Percentiles rank a stretch among this genome's conserved stretches.
phyloP scores from a whole-genome alignment of 2,329 filamentous ascomycete genomes.

The Scedosporium apiospermum region DNA sequence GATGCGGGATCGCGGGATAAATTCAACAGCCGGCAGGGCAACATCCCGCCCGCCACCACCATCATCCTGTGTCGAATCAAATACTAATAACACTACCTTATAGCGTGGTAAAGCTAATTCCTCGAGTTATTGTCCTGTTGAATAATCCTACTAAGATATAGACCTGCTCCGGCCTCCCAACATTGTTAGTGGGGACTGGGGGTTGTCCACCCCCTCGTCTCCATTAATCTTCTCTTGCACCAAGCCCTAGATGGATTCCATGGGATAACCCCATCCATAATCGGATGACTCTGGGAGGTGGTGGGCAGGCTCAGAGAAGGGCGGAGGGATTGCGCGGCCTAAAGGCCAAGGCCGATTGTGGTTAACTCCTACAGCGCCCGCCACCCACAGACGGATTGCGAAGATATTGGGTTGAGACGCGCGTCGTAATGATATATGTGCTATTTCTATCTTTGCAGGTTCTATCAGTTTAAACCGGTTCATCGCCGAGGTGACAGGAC shows the following conservation, averaged over 20 bases:
- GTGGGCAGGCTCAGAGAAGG: neutral
- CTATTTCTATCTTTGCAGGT: neutral
- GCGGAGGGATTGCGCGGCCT: neutral
- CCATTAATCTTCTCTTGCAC: neutral
- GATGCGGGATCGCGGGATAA: neutral
- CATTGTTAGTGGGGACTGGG: neutral
- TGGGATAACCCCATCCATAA: neutral
- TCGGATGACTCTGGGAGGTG: neutral
- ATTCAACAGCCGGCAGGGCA: neutral
- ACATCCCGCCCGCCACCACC: neutral
- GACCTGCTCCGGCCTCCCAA: neutral
- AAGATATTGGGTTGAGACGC: neutral
- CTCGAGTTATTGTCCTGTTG: neutral
- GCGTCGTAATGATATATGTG: neutral
- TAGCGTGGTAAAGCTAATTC: neutral
- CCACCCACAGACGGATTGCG: neutral
- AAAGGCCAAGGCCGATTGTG: neutral
- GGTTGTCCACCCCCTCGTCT: neutral
- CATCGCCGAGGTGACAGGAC: too few relatives aligned
- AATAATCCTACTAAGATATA: neutral
- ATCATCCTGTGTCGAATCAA: neutral
- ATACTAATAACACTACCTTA: neutral
- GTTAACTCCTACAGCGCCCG: neutral
- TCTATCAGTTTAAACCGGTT: too few relatives aligned
- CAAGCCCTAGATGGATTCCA: neutral